Conservation (phyloP, 805 yeast species). For the Teunomyces tritomae region DNA sequence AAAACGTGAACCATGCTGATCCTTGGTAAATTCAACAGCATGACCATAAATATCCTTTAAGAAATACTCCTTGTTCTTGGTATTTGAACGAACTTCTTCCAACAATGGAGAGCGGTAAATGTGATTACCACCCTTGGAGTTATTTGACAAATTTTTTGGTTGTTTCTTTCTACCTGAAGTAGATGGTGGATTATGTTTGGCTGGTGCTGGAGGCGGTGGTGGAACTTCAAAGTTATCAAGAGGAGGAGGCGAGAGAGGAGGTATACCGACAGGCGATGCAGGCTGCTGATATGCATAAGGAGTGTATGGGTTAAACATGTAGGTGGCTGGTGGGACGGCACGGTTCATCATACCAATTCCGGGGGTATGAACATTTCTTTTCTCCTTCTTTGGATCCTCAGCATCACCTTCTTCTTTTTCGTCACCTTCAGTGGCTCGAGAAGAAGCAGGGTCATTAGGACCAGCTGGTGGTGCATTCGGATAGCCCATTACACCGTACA, state of each 20-base stretch:
- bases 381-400: constrained; percentile 4
- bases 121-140: constrained; percentile 32
- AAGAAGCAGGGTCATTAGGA: constrained; percentile 4
- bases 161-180: constrained; percentile 7
- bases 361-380: constrained; percentile 11
- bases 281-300: constrained; percentile 41
- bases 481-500: constrained; percentile 32
- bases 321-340: constrained; percentile 29
- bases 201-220: constrained; percentile 15
- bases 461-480: constrained; percentile 8
- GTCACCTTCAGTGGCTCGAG: background rate
- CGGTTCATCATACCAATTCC: constrained; percentile 41
- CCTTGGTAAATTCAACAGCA: constrained; percentile 88
- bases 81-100: constrained; percentile 77
- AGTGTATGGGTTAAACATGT: constrained; percentile 49
- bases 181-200: background rate
- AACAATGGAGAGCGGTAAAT: constrained; percentile 74
- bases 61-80: constrained; percentile 54
- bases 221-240: constrained; percentile 1
- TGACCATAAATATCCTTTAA: constrained; percentile 80
- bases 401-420: constrained; percentile 4
- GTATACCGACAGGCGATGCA: constrained; percentile 18
- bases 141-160: background rate
- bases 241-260: constrained; percentile 7
- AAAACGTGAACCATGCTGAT: constrained; percentile 96